Base-by-base conservation (phyloP, 768 basidiomycete genomes). In the Boletus tylopilopsis region DNA sequence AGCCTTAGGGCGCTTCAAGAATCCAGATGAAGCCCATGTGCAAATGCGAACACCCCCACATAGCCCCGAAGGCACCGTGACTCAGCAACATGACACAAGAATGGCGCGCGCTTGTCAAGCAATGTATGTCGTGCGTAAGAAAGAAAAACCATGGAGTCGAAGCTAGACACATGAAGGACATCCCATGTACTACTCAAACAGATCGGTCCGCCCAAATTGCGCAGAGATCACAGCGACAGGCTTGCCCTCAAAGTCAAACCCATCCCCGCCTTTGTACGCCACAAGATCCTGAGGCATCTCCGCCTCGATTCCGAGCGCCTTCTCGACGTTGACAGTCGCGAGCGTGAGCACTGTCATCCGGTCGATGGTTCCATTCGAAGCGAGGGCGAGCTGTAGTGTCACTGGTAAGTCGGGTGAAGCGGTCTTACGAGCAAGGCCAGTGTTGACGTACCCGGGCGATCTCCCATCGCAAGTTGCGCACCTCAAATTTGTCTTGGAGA, bases 301-400 rank as follows among this genome's bases (percentile, higher is more conserved):
- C 8, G 42, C 43, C 5, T 47, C 30, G 4, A 76, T 61, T 1
- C 74, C 75, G 3, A 78, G 63, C 15, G 76, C 59, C 38, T 62
- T 69, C 59, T 78, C 74, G 18, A 78, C 61, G 48, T 74, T 78
- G 21, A 62, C 64, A 1, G 70, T 71, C 24, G 61, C 70, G 6
- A 78, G 63, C 13, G 63, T 71, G 22, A 76, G 55, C 0, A 68
- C 69, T 6, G 68, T 62, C 15, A 64, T 56, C 38, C 57, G 64
- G 37, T 64, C 63, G 33, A 78, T 64, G n/a, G 56, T 51, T 1
- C 70, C 75, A 43, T 70, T 63, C 2, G 73, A 70, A 22, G 73
- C 69, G 0, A 75, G 63, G 3, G 68, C 68, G 15, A 71, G 68
- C 76, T 77, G 45, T 1, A 13, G 29, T 30, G 13, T 30, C 2